Conservation (phyloP, 1,284 basidiomycete species). For the Irpex sp. region DNA sequence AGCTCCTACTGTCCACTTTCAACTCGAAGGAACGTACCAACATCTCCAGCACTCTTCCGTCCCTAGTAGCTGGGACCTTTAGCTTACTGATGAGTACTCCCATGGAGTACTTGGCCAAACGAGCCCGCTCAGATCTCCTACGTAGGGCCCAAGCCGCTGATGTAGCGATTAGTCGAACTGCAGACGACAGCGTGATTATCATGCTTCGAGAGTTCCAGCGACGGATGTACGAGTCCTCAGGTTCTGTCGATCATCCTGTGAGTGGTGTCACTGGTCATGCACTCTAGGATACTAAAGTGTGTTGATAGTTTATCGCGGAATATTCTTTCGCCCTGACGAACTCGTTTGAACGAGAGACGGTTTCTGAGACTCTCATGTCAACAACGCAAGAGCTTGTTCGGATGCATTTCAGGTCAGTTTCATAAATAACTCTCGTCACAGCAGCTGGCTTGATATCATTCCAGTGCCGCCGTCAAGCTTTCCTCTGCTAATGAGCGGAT, state of each 20-base stretch:
- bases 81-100: constrained; percentile 48
- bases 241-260: constrained; percentile 19
- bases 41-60: constrained; percentile 5
- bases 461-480: constrained; percentile 31
- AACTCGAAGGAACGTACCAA: constrained; percentile 6
- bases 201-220: constrained; percentile 42
- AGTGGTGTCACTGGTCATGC: neutral
- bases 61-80: constrained; percentile 25
- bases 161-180: constrained; percentile 17
- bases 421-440: neutral
- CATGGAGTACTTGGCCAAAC: constrained; percentile 52
- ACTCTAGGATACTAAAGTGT: neutral
- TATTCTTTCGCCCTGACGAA: constrained; percentile 37
- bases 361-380: constrained; percentile 18
- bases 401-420: constrained; percentile 38
- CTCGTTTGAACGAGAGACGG: constrained; percentile 10
- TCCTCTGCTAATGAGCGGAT: constrained; percentile 19
- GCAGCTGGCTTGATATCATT: neutral
- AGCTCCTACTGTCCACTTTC: constrained; percentile 10
- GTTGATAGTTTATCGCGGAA: neutral
- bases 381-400: constrained; percentile 44
- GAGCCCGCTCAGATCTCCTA: constrained; percentile 41
- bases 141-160: constrained; percentile 45
- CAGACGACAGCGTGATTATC: neutral
- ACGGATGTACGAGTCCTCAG: constrained; percentile 34